Evolutionary conservation across 495 filamentous ascomycete species (phyloP), one percentile per base, ranked within the genome.

Genomic region (Penicillium chermesinum): DNA sequence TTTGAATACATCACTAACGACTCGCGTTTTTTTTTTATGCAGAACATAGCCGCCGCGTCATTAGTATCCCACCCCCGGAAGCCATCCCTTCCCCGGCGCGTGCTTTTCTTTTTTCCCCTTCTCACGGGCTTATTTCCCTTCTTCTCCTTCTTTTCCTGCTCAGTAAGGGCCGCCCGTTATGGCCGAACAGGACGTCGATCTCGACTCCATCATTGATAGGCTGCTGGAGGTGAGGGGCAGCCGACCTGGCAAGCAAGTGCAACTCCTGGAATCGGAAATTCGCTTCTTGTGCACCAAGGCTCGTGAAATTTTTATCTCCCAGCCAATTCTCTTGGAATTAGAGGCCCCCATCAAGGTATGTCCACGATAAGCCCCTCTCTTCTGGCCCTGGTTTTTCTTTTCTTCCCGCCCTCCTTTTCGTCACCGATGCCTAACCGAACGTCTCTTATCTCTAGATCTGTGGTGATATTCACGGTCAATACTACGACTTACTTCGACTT

Each of bases 161-260:
- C 54, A 44, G 62, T 67, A 61, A 52, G 59, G 52, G 55, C 65
- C 63, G 59, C 55, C 69, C 66, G 69, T 65, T 63, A 98, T 98
- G 93, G 91, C 94, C 74, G 94, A 97, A 74, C 82, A 90, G 71
- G 93, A 98, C 68, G 91, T 97, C 69, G 94, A 98, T 75, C 79
- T 98, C 74, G 94, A 98, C 68, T 96, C 93, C 58, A 95, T 98
- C 79, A 98, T 98, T 71, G 93, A 98, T 70, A 81, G 93, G 73
- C 81, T 98, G 67, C 75, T 98, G 58, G 93, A 98, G 75, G 93
- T 98, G 71, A 84, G 93, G 75, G 93, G 93, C 60, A 97, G 91
- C 78, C 81, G 93, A 65, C 93, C 93, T 44, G 93, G 93, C 53
- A 98, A 98, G 75, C 93, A 97, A 72, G 94, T 98, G 34, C 93